phyloP scores from a whole-genome alignment of 1,139 yeast species.

The Scheffersomyces parashehatae region DNA sequence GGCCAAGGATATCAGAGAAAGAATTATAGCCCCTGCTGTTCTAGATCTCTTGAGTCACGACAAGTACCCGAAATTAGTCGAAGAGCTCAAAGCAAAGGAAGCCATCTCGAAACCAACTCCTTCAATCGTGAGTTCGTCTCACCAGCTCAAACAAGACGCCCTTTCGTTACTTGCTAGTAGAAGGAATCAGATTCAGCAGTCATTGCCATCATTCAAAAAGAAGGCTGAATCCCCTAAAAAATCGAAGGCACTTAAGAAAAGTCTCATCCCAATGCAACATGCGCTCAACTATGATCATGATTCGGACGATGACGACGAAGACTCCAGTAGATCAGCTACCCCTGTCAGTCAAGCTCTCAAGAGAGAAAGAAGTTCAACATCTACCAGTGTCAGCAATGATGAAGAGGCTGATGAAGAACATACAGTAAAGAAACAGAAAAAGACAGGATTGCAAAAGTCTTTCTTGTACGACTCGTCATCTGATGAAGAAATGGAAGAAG shows the following conservation, averaged over 20 bases:
- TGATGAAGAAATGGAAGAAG: slow-evolving; percentile 23
- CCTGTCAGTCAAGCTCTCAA: slow-evolving; percentile 32
- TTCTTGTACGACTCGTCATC: slow-evolving; percentile 33
- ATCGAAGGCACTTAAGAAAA: slow-evolving; percentile 21
- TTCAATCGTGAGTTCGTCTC: slow-evolving; percentile 16
- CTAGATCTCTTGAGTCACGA: slow-evolving; percentile 62
- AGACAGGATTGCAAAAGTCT: slow-evolving; percentile 18
- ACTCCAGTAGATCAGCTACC: slow-evolving; percentile 44
- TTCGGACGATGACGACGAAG: slow-evolving; percentile 49
- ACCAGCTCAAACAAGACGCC: slow-evolving; percentile 22
- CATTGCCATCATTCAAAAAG: slow-evolving; percentile 40
- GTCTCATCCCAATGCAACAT: slow-evolving; percentile 68
- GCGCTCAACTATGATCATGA: slow-evolving; percentile 58
- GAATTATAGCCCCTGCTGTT: slow-evolving; percentile 71
- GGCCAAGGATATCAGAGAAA: slow-evolving; percentile 72
- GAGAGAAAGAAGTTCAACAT: slow-evolving; percentile 27
- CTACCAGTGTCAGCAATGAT: slow-evolving; percentile 32
- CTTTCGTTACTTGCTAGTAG: slow-evolving; percentile 29
- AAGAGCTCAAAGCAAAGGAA: slow-evolving; percentile 43
- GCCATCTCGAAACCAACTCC: slow-evolving; percentile 20
- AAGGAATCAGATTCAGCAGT: slow-evolving; percentile 18
- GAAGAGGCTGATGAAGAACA: slow-evolving; percentile 29
- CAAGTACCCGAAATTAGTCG: slow-evolving; percentile 54
- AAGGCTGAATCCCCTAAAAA: slow-evolving; percentile 23
- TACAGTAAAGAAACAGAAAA: slow-evolving; percentile 22